Evolutionary conservation across 257 asterid genomes (phyloP).

Genomic region (Plantago elongata): DNA sequence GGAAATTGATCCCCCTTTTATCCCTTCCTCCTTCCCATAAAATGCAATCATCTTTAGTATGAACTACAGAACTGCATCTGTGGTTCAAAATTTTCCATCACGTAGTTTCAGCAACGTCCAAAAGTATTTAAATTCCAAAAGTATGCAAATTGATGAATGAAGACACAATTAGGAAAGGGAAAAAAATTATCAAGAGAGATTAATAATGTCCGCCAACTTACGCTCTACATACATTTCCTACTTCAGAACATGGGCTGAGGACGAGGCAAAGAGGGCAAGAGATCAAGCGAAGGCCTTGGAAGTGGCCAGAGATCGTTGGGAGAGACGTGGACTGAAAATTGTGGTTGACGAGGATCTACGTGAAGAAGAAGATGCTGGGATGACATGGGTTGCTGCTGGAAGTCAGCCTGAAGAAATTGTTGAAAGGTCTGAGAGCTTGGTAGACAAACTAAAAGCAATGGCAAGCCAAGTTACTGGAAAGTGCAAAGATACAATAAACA

Average conservation of each 20-base stretch:
- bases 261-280: constrained; percentile 90
- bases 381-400: constrained; percentile 67
- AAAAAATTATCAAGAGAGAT: neutral
- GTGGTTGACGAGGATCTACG: constrained; percentile 78
- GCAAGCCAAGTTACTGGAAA: constrained; percentile 58
- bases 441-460: constrained; percentile 66
- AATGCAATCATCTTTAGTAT: constrained; percentile 4
- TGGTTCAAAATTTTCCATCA: neutral
- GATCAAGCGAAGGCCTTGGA: constrained; percentile 87
- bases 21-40: too few species aligned
- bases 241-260: constrained; percentile 90
- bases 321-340: constrained; percentile 77
- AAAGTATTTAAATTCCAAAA: too few species aligned
- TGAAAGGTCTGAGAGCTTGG: constrained; percentile 62
- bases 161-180: neutral
- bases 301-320: constrained; percentile 88
- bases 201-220: neutral
- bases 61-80: neutral
- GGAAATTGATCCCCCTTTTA: too few species aligned
- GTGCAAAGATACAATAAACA: constrained; percentile 55
- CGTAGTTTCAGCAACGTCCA: too few species aligned
- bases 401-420: constrained; percentile 63
- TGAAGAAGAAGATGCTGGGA: constrained; percentile 70
- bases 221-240: constrained; percentile 12
- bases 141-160: neutral